Evolutionary conservation across 179 eudicot species (phyloP).

Genomic region (Drosera spatulata): DNA sequence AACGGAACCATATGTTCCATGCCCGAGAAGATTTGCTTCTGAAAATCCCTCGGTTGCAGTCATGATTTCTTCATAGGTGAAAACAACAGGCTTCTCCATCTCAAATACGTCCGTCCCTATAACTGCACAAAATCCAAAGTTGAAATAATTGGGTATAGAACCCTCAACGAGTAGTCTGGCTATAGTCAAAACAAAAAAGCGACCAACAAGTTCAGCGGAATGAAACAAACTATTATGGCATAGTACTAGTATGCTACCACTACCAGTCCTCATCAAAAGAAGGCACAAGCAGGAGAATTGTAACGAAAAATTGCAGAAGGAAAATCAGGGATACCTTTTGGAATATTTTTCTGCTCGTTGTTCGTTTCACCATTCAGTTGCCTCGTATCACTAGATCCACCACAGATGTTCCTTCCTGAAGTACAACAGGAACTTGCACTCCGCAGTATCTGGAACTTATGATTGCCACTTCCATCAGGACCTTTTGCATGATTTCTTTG

Average conservation of each 20-base stretch:
- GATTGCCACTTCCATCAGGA: slow-evolving; percentile 38
- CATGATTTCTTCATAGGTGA: slow-evolving; percentile 57
- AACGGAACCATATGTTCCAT: slow-evolving; percentile 88
- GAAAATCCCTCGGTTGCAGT: slow-evolving; percentile 78
- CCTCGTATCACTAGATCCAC: slow-evolving; percentile 48
- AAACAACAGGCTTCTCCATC: slow-evolving; percentile 85
- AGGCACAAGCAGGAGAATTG: too few relatives aligned
- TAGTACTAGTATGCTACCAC: too few relatives aligned
- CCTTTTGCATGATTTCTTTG: slow-evolving; percentile 37
- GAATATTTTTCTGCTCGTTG: slow-evolving; percentile 40
- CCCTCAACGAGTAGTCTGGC: too few relatives aligned
- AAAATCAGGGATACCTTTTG: slow-evolving; percentile 44
- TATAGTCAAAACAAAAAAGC: too few relatives aligned
- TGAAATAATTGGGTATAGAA: not conserved
- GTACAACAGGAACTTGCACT: slow-evolving; percentile 71
- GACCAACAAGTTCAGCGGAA: too few relatives aligned
- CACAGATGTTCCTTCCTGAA: slow-evolving; percentile 52
- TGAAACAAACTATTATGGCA: too few relatives aligned
- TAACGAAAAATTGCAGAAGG: too few relatives aligned
- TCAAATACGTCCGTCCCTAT: slow-evolving; percentile 71
- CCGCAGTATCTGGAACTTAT: slow-evolving; percentile 59
- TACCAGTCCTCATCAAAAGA: too few relatives aligned
- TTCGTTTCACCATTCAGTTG: slow-evolving; percentile 39
- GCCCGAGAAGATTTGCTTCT: slow-evolving; percentile 89
- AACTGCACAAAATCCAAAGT: slow-evolving; percentile 26